These are phyloP conservation scores for Aspergillus sp. DNA, from an alignment of 2,329 filamentous ascomycete genomes.

Conservation along the genomic window DNA sequence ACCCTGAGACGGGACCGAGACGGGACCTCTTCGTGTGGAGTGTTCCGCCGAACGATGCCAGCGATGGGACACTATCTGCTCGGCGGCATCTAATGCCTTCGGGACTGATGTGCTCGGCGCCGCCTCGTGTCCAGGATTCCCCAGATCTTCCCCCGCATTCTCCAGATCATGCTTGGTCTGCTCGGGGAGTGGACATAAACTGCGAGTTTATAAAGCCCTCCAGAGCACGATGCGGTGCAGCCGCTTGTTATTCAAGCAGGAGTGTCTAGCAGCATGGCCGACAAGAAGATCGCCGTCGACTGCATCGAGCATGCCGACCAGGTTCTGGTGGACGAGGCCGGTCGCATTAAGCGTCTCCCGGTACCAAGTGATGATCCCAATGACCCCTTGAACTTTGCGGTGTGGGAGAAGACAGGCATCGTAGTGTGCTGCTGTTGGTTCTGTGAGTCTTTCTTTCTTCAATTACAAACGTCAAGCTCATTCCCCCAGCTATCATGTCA, in stretches of 20 bases:
- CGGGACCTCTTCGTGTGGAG: no score
- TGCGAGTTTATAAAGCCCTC: no score
- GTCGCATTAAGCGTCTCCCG: conserved; percentile 25
- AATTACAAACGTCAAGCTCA: neutral
- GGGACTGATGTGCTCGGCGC: neutral
- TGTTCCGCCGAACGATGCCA: no score
- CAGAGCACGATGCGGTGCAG: neutral
- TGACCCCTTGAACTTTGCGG: conserved; percentile 28
- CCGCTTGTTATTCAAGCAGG: neutral
- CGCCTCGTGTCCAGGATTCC: neutral
- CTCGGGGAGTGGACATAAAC: neutral
- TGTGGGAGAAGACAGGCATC: conserved; percentile 27
- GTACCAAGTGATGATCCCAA: conserved; percentile 30
- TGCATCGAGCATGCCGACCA: neutral
- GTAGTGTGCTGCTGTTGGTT: conserved; percentile 33
- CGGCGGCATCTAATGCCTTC: neutral
- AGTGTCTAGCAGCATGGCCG: neutral
- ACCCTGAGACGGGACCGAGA: no score
- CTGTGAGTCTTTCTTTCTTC: conserved; percentile 13
- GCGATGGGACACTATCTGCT: neutral
- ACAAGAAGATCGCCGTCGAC: neutral
- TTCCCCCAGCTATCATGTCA: conserved; percentile 25
- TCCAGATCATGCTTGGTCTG: neutral
- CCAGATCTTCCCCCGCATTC: neutral
- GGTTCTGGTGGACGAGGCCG: conserved; percentile 21